Conservation (phyloP, 148 eudicot genomes). For the Cornus suecica region DNA sequence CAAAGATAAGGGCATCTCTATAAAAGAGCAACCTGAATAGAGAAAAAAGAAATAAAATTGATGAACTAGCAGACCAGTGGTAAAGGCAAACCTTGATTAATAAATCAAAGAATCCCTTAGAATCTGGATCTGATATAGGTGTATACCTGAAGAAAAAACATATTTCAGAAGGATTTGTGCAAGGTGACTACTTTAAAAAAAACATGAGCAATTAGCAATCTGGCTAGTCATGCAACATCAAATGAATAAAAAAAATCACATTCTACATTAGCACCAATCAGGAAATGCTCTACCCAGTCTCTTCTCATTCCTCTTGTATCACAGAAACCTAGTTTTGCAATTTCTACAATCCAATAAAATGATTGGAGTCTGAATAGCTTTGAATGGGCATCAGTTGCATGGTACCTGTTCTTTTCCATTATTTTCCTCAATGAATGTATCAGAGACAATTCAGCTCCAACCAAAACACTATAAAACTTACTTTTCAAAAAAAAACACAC, state of each 20-base stretch:
- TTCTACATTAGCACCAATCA: neutral
- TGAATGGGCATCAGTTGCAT: too few species aligned
- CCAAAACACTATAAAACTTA: too few species aligned
- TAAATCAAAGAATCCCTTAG: constrained; percentile 90
- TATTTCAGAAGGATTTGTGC: constrained; percentile 10
- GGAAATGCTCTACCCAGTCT: neutral
- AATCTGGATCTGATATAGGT: constrained; percentile 90
- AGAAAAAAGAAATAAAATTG: neutral
- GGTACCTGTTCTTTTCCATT: neutral
- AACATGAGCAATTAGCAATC: neutral
- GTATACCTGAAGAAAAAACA: constrained; percentile 62
- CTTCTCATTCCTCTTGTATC: neutral
- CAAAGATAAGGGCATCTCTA: neutral
- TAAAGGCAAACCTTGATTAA: constrained; percentile 68
- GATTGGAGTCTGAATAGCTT: neutral
- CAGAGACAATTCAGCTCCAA: neutral
- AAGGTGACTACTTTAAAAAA: neutral
- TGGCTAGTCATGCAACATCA: neutral
- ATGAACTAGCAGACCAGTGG: neutral
- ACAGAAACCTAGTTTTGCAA: neutral
- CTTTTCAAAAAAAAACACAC: too few species aligned
- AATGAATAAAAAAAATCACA: neutral
- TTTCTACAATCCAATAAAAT: neutral
- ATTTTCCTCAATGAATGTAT: too few species aligned
- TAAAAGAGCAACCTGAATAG: neutral